Evolutionary conservation across 2,329 filamentous ascomycete genomes (phyloP), one percentile per base, ranked within the genome.

Genomic region (Colletotrichum salicis): DNA sequence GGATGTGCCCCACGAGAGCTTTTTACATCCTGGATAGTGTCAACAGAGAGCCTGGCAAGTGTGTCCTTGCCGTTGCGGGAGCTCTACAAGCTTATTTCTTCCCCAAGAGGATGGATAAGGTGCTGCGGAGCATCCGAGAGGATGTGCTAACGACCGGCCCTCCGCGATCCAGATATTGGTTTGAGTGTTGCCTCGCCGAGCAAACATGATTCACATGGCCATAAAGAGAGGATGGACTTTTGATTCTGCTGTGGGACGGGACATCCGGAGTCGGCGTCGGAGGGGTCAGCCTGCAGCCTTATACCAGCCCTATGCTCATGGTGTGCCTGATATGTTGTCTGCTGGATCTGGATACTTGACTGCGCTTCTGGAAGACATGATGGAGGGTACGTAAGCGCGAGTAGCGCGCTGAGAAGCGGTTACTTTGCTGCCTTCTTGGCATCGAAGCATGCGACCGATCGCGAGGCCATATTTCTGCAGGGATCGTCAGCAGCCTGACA

Each of bases 41-140:
- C 41, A 11, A 48, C 41, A 19, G 41, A 48, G 41, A 48, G 10
- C 35, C 27, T n/a, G 27, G 19, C 8, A 15, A 48, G 48, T 51
- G n/a, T 64, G 10, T 29, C 37, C 37, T 29, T 5, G 37, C 24
- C 19, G 27, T 31, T 31, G 59, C 37, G 52, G 54, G 24, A 33
- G 41, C 27, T 29, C 29, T 22, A 24, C 31, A 24, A 41, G 10
- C 57, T 65, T 35, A 19, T 24, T 45, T 27, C 7, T 37, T 41
- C 48, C 27, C 54, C 67, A 31, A 13, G 27, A 22, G 37, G 29
- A 51, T 27, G 35, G 10, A 37, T 33, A 31, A 54, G 24, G 33
- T 55, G 57, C 7, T 19, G 19, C 24, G 60, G 41, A 58, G 61
- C 41, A 59, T 64, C 22, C 59, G 33, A 29, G 33, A 69, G 66